Conservation (phyloP, 169 alveolate species). For the Plasmodium inui region DNA sequence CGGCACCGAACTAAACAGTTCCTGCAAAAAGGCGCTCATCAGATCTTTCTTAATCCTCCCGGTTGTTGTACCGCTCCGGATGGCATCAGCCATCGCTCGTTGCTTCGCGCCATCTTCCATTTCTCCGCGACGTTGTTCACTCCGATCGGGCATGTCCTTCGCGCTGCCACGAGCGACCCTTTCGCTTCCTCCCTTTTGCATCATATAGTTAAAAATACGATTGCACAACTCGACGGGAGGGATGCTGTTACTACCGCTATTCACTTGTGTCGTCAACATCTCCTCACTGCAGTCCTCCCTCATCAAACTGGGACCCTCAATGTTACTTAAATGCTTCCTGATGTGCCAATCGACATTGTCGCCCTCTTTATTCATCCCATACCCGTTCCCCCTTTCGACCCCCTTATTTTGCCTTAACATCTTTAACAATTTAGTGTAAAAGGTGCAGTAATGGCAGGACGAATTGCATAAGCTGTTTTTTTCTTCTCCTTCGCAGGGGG, state of each 20-base stretch:
- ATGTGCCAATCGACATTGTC: not conserved
- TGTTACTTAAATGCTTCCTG: not conserved
- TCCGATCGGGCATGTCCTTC: not conserved
- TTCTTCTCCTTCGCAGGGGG: not conserved
- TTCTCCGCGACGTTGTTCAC: not conserved
- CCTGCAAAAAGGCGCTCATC: conserved; percentile 9
- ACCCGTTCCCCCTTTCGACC: not conserved
- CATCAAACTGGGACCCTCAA: not conserved
- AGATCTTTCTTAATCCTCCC: not conserved
- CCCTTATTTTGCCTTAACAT: not conserved
- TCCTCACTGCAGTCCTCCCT: not conserved
- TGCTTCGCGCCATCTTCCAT: not conserved
- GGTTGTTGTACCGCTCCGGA: not conserved
- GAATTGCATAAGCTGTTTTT: not conserved
- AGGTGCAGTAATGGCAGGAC: not conserved
- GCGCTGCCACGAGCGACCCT: not conserved
- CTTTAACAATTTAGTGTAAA: not conserved
- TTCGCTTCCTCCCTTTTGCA: not conserved
- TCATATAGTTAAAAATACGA: not conserved
- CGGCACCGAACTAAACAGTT: not conserved
- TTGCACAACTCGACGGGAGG: not conserved
- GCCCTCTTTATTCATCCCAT: not conserved
- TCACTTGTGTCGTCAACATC: not conserved
- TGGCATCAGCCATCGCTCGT: not conserved
- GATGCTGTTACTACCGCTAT: not conserved